Base-by-base conservation (phyloP, 2,329 filamentous ascomycete species). In the Trichophyton simii region DNA sequence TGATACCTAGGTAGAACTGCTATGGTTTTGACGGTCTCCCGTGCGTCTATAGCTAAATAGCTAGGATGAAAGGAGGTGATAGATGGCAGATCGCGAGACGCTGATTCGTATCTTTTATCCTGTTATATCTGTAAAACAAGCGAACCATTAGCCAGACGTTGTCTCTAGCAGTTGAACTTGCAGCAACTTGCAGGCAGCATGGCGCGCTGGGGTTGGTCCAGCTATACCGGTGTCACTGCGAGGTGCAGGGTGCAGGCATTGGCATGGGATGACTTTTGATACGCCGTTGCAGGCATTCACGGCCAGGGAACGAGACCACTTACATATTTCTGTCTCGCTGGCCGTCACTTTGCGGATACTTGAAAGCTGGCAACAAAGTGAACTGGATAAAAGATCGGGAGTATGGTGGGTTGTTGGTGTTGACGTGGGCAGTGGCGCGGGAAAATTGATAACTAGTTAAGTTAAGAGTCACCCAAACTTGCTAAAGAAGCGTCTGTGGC, bases 161-260 rank as follows among this genome's bases (percentile, higher is more conserved):
- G 2, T 38, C 52, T 52, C 46, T 34, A 31, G 20, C 28, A 31
- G 28, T 18, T 36, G 15, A 52, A 20, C 52, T 36, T n/a, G 52
- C 52, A 36, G 52, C 52, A 55, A 55, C 28, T 36, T 55, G 52
- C 52, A 55, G 52, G 52, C 52, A 55, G 52, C 31, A 55, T 55
- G 25, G 52, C 28, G 28, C 13, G 31, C 52, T 55, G 46, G 46
- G 46, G 46, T 52, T 52, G 46, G 46, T 52, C 41, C 46, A 52
- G 46, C 2, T 28, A 31, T 52, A 11, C 25, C 22, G 20, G 25
- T 22, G 46, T 52, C 46, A 52, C 46, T 15, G 46, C 5, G 11
- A 11, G n/a, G n/a, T 44, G 41, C 41, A 44, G n/a, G 41, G 41
- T 44, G 41, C 41, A 44, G 41, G 41, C 41, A 44, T 44, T 44